Evolutionary conservation across 2,329 filamentous ascomycete genomes (phyloP).

Genomic region (Furcasterigmium furcatum): DNA sequence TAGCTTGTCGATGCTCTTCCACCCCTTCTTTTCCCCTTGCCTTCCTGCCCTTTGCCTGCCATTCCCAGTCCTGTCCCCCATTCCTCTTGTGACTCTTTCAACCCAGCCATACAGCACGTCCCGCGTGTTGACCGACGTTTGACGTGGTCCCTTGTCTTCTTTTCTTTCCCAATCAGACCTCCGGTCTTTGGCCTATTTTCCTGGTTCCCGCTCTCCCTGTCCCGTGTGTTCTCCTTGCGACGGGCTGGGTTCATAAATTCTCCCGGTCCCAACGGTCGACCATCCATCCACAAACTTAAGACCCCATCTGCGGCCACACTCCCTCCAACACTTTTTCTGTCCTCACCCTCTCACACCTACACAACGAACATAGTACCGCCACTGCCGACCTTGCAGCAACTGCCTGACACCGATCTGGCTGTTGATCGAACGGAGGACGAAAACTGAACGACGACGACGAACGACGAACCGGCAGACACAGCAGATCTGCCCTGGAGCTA

Average conservation of each 20-base stretch:
- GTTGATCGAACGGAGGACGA: neutral
- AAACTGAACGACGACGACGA: neutral
- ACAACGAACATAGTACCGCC: neutral
- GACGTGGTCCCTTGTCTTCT: slow-evolving; percentile 1
- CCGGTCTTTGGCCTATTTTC: slow-evolving; percentile 1
- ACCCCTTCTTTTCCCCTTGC: neutral
- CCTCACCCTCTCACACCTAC: neutral
- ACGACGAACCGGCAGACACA: no score
- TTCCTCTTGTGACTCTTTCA: neutral
- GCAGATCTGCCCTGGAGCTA: no score
- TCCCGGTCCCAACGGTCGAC: slow-evolving; percentile 2
- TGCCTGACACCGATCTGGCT: neutral
- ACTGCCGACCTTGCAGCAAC: neutral
- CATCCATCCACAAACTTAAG: slow-evolving; percentile 2
- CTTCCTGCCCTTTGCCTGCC: neutral
- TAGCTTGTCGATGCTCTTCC: neutral
- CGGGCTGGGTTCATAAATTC: no score
- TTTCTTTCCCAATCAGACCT: neutral
- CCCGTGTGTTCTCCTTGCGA: neutral
- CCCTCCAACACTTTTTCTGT: neutral
- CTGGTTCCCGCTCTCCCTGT: neutral
- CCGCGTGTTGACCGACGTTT: slow-evolving; percentile 1
- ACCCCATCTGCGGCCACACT: slow-evolving; percentile 3
- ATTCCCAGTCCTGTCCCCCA: slow-evolving; percentile 3
- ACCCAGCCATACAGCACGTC: neutral